Evolutionary conservation across 108 stramenopile genomes (phyloP).

Genomic region (Skeletonema tropicum): DNA sequence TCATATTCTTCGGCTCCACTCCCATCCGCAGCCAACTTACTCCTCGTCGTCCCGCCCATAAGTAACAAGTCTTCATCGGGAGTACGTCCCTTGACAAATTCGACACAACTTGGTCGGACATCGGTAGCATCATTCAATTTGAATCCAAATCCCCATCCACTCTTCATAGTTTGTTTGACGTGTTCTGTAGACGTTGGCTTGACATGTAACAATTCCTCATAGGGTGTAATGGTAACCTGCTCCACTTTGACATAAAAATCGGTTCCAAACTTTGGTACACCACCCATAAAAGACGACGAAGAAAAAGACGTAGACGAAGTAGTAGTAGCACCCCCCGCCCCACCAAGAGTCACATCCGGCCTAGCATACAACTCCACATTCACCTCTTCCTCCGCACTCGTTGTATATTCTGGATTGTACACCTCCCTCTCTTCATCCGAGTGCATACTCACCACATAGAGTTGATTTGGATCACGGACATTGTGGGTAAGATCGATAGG

Average conservation of each 20-base stretch:
- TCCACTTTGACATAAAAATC: conserved; percentile 49
- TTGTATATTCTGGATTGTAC: conserved; percentile 40
- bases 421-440: conserved; percentile 16
- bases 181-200: conserved; percentile 26
- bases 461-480: conserved; percentile 39
- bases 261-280: conserved; percentile 36
- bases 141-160: conserved; percentile 53
- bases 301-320: too few relatives aligned
- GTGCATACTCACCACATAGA: conserved; percentile 49
- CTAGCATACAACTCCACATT: conserved; percentile 29
- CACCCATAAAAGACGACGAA: conserved; percentile 3
- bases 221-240: conserved; percentile 29
- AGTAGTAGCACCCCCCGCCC: conserved; percentile 28
- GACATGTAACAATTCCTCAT: conserved; percentile 31
- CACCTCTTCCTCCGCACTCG: conserved; percentile 25
- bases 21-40: conserved; percentile 6
- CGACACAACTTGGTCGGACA: conserved; percentile 38
- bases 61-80: conserved; percentile 44
- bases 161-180: conserved; percentile 32
- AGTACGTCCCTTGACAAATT: conserved; percentile 42
- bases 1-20: conserved; percentile 29
- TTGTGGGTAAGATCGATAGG: conserved; percentile 42
- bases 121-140: conserved; percentile 49
- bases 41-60: conserved; percentile 43
- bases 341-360: conserved; percentile 47